A percentile compares a stretch with the other conserved stretches of the same genome.
Evolutionary conservation across 2,329 filamentous ascomycete species (phyloP).

Genomic region (Xylaria sp.): DNA sequence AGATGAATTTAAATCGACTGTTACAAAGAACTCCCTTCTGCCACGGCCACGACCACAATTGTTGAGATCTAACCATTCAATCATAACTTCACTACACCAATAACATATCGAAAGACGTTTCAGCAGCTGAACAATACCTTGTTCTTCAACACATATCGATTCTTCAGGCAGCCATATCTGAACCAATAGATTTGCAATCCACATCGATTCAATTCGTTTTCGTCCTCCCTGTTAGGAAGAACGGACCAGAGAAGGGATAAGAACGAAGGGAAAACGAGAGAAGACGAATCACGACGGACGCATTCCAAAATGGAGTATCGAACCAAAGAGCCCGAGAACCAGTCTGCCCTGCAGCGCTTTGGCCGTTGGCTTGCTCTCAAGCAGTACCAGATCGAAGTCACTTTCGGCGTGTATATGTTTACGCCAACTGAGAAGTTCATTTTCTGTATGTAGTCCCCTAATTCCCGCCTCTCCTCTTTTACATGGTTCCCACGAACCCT

Average conservation of each 20-base stretch:
- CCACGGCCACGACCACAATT: background rate
- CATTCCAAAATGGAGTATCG: slow-evolving; percentile 54
- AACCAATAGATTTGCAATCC: background rate
- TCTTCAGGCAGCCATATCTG: background rate
- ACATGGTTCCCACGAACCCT: slow-evolving; percentile 2
- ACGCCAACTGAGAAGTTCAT: slow-evolving; percentile 96
- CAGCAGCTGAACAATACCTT: background rate
- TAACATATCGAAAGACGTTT: background rate
- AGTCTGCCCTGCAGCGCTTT: slow-evolving; percentile 60
- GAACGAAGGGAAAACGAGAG: background rate
- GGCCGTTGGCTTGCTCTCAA: slow-evolving; percentile 92
- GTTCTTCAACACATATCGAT: background rate
- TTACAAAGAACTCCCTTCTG: background rate
- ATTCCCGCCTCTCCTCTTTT: slow-evolving; percentile 7
- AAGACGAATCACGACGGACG: slow-evolving; percentile 23
- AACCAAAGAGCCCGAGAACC: slow-evolving; percentile 47
- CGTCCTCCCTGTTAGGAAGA: background rate
- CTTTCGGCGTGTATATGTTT: slow-evolving; percentile 96
- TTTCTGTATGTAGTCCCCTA: slow-evolving; percentile 77
- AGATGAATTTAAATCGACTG: background rate
- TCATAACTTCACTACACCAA: background rate
- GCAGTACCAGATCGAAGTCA: slow-evolving; percentile 98
- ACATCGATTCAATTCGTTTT: background rate
- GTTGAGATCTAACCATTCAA: background rate
- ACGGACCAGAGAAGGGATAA: background rate